Conservation (phyloP, 2,329 filamentous ascomycete species). For the Colletotrichum sp. region DNA sequence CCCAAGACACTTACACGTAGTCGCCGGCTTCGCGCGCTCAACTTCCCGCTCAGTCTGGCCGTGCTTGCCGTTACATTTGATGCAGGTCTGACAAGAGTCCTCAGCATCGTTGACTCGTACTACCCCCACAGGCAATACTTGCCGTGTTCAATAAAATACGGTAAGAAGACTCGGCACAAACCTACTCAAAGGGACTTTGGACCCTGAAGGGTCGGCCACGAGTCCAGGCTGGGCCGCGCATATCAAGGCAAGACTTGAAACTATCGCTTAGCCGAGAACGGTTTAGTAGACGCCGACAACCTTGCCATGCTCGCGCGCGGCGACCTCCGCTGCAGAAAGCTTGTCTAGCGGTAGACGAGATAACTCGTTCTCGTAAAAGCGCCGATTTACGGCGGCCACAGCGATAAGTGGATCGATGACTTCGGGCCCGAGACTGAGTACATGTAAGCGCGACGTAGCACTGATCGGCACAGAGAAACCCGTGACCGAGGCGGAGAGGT, state of each 20-base stretch:
- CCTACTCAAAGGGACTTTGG: background rate
- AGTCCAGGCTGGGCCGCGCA: background rate
- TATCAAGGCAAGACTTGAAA: background rate
- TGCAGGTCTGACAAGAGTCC: background rate
- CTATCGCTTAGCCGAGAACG: background rate
- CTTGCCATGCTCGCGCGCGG: background rate
- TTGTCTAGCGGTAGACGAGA: background rate
- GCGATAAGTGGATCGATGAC: background rate
- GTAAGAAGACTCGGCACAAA: background rate
- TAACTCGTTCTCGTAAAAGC: background rate
- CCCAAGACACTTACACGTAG: background rate
- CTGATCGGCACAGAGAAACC: background rate
- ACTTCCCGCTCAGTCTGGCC: background rate
- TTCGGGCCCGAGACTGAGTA: background rate
- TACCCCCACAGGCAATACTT: background rate
- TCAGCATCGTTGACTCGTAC: background rate
- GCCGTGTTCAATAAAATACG: background rate
- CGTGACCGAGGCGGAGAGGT: background rate
- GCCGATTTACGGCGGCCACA: background rate
- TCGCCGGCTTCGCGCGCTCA: background rate
- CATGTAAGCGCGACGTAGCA: background rate
- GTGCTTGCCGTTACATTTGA: background rate
- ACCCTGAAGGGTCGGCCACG: background rate
- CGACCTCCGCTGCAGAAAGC: background rate
- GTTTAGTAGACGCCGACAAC: background rate